Evolutionary conservation across 2,329 filamentous ascomycete genomes (phyloP), one percentile per base, ranked within the genome.

Genomic region (Exophiala dermatitidis): DNA sequence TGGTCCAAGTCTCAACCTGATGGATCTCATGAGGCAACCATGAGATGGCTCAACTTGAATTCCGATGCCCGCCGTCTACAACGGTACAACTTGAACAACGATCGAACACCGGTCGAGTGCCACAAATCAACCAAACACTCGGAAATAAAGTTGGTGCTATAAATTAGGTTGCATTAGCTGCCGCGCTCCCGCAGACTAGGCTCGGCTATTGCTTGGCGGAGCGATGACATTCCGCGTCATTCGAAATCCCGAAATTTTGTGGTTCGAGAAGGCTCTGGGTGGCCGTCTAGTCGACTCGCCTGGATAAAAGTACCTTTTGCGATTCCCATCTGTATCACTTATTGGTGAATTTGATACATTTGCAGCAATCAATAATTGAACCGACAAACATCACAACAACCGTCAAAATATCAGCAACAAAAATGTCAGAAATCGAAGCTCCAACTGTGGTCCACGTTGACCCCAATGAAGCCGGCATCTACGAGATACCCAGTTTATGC

Each of bases 401-500:
- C 19, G 19, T 19, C 19, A 19, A 2, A 19, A 19, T 19, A 19
- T 19, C 19, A 19, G 9, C n/a, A 26, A 28, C 38, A 4, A 28
- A 41, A 3, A 55, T 59, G 57, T 48, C 57, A 9, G 43, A 44
- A 32, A 36, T 51, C 19, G 36, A 43, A 10, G 34, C 51, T 34
- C 53, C 57, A 4, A n/a, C 45, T 10, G 56, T 60, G 5, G 42
- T 60, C 26, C 59, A 59, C 36, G 56, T 56, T 45, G 56, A 59
- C 32, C 54, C 59, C 9, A 62, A 58, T 36, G 60, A 63, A 38
- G 58, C 53, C n/a, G 72, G 72, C 34, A 62, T 73, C 3, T 71
- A 74, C 62, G 63, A 71, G 46, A 62, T 76, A 26, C 86, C 90
- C 70, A 88, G 85, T 60, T 77, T 91, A 26, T 91, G 87, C 75